Evolutionary conservation across 805 yeast species (phyloP).

Genomic region (Wickerhamiella domercqiae): DNA sequence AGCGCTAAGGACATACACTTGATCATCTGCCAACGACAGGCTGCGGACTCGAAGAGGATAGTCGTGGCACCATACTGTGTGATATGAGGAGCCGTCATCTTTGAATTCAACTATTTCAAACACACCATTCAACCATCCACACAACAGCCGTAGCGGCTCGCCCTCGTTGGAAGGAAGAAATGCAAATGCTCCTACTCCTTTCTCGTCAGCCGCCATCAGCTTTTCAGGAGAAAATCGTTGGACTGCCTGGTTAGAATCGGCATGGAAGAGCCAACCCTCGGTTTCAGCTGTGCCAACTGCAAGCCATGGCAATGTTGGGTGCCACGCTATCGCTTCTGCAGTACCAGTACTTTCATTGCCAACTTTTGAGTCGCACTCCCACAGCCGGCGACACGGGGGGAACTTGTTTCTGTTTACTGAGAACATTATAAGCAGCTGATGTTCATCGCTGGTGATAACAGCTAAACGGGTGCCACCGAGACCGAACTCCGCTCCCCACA

Average conservation of each 20-base stretch:
- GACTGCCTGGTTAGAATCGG: background rate
- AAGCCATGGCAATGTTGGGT: background rate
- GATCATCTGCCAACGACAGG: background rate
- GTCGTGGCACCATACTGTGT: background rate
- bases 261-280: background rate
- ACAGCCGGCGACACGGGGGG: too few species aligned
- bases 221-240: background rate
- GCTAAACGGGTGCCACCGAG: background rate
- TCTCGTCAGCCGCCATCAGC: background rate
- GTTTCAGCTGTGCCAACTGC: background rate
- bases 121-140: conserved; percentile 2
- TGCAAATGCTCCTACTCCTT: conserved; percentile 1
- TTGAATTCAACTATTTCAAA: background rate
- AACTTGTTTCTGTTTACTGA: too few species aligned
- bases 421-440: background rate
- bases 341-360: too few species aligned
- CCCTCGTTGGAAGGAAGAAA: background rate
- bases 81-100: background rate
- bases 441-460: background rate
- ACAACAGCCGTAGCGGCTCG: conserved; percentile 1
- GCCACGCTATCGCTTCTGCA: background rate
- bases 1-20: conserved; percentile 1
- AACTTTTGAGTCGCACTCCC: background rate
- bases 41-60: background rate
- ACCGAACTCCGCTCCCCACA: conserved; percentile 1